phyloP scores from a whole-genome alignment of 2,329 filamentous ascomycete species.

The Spiromastix sp. region DNA sequence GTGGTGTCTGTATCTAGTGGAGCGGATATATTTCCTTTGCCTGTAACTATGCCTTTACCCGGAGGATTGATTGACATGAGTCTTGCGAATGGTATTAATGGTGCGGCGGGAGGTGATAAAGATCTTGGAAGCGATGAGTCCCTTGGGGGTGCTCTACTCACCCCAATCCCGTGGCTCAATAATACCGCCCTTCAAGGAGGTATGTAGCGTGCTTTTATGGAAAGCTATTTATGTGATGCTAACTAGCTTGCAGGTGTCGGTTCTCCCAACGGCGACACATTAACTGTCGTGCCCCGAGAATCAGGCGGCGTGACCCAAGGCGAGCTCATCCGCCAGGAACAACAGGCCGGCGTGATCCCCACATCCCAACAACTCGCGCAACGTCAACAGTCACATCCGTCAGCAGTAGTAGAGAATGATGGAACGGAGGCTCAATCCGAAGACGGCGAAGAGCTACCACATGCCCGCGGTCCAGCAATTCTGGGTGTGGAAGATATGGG shows the following conservation, averaged over 20 bases:
- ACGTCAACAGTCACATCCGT: constrained; percentile 14
- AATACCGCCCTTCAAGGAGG: constrained; percentile 13
- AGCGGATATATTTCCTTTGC: constrained; percentile 71
- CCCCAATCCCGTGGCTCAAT: constrained; percentile 83
- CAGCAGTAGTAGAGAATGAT: constrained; percentile 13
- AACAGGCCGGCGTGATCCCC: constrained; percentile 69
- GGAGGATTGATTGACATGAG: constrained; percentile 27
- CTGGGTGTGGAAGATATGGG: constrained; percentile 84
- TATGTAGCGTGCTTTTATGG: constrained; percentile 15
- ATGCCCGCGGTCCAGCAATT: constrained; percentile 73
- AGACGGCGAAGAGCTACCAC: constrained; percentile 55
- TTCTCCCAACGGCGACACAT: neutral
- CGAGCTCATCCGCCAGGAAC: constrained; percentile 76
- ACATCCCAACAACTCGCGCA: constrained; percentile 39
- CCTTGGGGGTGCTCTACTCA: constrained; percentile 79
- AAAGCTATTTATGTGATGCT: constrained; percentile 12
- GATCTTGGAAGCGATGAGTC: constrained; percentile 73
- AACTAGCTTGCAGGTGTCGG: constrained; percentile 4
- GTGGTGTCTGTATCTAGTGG: constrained; percentile 82
- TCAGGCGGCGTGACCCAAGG: constrained; percentile 63
- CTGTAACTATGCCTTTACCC: constrained; percentile 44
- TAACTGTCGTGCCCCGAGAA: constrained; percentile 19
- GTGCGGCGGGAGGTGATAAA: constrained; percentile 23
- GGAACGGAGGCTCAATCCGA: constrained; percentile 29
- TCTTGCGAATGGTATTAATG: constrained; percentile 46